These are phyloP conservation scores for Tetrahymena malaccensis DNA, from an alignment of 73 alveolate genomes.

Conservation along the genomic window DNA sequence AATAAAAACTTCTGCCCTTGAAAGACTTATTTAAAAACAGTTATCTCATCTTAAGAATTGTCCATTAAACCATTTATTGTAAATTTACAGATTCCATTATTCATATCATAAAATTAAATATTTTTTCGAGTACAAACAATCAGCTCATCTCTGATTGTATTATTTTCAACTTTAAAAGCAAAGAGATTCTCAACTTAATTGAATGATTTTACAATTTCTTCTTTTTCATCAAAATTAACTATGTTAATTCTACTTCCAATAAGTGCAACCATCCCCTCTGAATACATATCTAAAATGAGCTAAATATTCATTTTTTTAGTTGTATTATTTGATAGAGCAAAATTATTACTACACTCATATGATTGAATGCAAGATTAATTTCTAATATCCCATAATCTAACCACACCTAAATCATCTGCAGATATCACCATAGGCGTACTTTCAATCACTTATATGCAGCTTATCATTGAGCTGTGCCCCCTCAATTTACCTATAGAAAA, in stretches of 20 bases:
- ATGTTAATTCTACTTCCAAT: not conserved
- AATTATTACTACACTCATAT: not conserved
- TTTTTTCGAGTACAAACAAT: not conserved
- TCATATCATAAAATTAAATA: not conserved
- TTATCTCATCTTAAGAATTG: not conserved
- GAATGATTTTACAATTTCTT: not conserved
- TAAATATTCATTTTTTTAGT: conserved; percentile 17
- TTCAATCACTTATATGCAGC: conserved; percentile 10
- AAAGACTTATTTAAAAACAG: not conserved
- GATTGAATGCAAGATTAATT: conserved; percentile 20
- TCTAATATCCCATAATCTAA: conserved; percentile 43
- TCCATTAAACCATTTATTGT: not conserved
- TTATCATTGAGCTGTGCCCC: conserved; percentile 40
- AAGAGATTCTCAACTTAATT: not conserved
- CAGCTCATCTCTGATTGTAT: not conserved
- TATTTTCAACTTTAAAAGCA: not conserved
- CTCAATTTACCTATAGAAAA: not conserved
- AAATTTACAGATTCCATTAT: not conserved
- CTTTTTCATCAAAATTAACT: not conserved
- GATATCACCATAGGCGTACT: conserved; percentile 23
- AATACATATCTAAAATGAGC: conserved; percentile 6
- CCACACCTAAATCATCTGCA: conserved; percentile 39
- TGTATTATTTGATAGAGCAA: not conserved
- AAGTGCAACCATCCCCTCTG: not conserved
- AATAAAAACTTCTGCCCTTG: not conserved